phyloP scores from a whole-genome alignment of 2,329 filamentous ascomycete genomes.

The Talaromyces sp. region DNA sequence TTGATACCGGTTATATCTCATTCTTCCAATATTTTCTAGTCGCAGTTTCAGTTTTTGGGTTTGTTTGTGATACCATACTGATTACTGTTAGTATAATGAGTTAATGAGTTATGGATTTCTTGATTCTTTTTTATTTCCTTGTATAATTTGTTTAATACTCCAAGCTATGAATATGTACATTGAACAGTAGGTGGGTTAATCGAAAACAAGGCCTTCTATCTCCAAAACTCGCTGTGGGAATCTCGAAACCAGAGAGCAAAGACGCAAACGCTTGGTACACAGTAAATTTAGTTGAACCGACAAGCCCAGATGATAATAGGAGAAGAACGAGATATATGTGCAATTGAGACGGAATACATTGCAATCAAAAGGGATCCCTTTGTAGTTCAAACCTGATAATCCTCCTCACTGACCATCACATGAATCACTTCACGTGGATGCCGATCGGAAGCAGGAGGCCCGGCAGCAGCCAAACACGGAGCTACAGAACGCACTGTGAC shows the following conservation, averaged over 20 bases:
- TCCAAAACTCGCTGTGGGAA: not conserved
- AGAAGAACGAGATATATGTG: not conserved
- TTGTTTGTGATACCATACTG: conserved; percentile 2
- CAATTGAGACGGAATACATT: no score
- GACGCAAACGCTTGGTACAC: not conserved
- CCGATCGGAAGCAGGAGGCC: conserved; percentile 14
- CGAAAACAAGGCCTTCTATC: not conserved
- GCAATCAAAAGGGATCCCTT: no score
- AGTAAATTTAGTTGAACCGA: not conserved
- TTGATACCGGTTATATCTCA: not conserved
- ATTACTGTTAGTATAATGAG: conserved; percentile 1
- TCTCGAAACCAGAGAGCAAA: not conserved
- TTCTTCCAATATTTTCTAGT: not conserved
- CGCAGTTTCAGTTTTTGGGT: not conserved
- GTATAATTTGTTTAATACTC: not conserved
- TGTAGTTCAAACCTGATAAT: not conserved
- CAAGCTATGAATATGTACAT: not conserved
- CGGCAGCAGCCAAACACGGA: conserved; percentile 25
- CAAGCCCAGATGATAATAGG: not conserved
- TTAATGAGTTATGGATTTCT: conserved; percentile 9
- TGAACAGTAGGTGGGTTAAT: not conserved
- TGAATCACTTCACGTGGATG: conserved; percentile 17
- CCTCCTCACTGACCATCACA: conserved; percentile 8
- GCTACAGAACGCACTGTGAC: conserved; percentile 37
- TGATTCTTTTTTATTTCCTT: not conserved